Percentiles rank a stretch among this genome's conserved stretches.
These are phyloP conservation scores for Cercospora sp. DNA, from an alignment of 2,329 filamentous ascomycete species.

Conservation along the genomic window DNA sequence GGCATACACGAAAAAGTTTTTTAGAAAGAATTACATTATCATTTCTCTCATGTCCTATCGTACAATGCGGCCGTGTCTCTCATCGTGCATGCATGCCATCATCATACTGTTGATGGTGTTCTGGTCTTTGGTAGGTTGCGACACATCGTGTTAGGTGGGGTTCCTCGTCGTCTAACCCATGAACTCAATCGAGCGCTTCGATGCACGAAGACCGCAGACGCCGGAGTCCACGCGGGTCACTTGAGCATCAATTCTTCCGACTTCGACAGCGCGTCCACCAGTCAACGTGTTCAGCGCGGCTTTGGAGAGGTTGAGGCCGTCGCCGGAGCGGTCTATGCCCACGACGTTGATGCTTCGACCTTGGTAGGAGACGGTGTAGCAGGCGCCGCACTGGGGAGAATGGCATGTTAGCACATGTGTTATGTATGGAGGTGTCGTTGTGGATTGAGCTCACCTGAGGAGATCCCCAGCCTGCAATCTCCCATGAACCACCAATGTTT, in stretches of 20 bases:
- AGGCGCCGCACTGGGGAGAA: conserved; percentile 53
- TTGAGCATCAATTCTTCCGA: conserved; percentile 44
- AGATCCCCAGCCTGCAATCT: conserved; percentile 46
- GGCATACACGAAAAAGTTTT: not conserved
- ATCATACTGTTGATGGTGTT: not conserved
- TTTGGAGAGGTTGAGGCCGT: conserved; percentile 53
- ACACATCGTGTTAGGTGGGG: not conserved
- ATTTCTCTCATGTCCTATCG: not conserved
- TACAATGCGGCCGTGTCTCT: not conserved
- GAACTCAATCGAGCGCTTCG: conserved; percentile 31
- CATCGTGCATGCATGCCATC: conserved; percentile 2
- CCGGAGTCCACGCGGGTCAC: conserved; percentile 41
- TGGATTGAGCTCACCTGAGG: not conserved
- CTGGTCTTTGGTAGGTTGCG: not conserved
- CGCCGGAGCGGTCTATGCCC: conserved; percentile 50
- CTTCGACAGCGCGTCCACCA: conserved; percentile 43
- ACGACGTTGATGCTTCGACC: conserved; percentile 51
- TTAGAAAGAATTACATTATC: conserved; percentile 9
- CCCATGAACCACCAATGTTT: conserved; percentile 51
- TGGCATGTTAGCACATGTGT: conserved; percentile 30
- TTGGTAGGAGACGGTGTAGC: conserved; percentile 53
- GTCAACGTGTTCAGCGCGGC: conserved; percentile 53
- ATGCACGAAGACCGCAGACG: conserved; percentile 38
- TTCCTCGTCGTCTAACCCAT: conserved; percentile 21
- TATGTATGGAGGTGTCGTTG: not conserved